Percentiles rank a stretch among this genome's conserved stretches.
These are phyloP conservation scores for Penicillium arizonense DNA, from an alignment of 495 filamentous ascomycete species.

Conservation along the genomic window DNA sequence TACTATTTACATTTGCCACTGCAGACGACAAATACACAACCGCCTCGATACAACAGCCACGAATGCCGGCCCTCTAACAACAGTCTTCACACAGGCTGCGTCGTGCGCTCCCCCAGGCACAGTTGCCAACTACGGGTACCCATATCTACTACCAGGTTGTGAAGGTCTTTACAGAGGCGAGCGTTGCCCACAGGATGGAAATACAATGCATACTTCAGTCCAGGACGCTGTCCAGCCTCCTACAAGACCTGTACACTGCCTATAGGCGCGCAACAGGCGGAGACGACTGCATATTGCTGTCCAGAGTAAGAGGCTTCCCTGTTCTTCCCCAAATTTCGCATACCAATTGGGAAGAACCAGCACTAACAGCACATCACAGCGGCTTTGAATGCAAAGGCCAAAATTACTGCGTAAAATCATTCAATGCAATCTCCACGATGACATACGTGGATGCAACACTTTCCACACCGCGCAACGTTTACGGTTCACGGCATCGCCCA, in stretches of 20 bases:
- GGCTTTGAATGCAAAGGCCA: conserved; percentile 8
- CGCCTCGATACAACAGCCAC: no score
- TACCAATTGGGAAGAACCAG: no score
- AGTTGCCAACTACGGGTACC: background rate
- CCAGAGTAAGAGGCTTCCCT: conserved; percentile 3
- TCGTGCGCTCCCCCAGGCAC: conserved; percentile 7
- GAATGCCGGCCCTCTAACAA: conserved; percentile 10
- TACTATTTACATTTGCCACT: no score
- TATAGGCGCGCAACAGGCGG: conserved; percentile 2
- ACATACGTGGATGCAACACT: conserved; percentile 5
- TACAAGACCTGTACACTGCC: conserved; percentile 12
- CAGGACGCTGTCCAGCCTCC: conserved; percentile 9
- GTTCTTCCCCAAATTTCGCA: no score
- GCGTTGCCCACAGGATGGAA: conserved; percentile 11
- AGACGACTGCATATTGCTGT: conserved; percentile 13
- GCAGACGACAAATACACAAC: no score
- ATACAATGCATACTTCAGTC: conserved; percentile 11
- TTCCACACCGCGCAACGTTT: background rate
- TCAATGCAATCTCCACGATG: conserved; percentile 6
- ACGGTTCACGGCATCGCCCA: conserved; percentile 9
- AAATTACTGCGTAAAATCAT: conserved; percentile 7
- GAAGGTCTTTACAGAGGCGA: conserved; percentile 11
- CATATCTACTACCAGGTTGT: conserved; percentile 5
- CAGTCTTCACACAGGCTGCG: conserved; percentile 7
- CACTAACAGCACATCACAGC: background rate